These are phyloP conservation scores for Apiospora aurea DNA, from an alignment of 2,329 filamentous ascomycete species.

Conservation along the genomic window DNA sequence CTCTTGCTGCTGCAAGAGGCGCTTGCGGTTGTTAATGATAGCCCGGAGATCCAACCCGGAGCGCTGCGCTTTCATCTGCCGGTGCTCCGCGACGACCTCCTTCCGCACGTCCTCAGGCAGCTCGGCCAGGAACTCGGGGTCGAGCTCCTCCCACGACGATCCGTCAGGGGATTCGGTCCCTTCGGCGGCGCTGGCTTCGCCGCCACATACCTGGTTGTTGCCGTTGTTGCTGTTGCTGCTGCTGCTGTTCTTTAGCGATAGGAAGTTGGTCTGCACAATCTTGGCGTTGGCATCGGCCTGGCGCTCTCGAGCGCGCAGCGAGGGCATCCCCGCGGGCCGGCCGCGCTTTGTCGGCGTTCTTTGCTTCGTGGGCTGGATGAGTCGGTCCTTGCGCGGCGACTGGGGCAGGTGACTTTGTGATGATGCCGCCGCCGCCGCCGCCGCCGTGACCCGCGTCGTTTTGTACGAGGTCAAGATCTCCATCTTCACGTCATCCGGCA, in stretches of 20 bases:
- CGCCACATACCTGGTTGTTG: slow-evolving; percentile 24
- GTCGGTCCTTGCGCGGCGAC: slow-evolving; percentile 64
- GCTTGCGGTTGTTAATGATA: slow-evolving; percentile 34
- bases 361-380: slow-evolving; percentile 58
- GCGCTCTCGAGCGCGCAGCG: slow-evolving; percentile 50
- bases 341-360: slow-evolving; percentile 72
- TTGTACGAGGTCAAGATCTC: slow-evolving; percentile 81
- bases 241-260: slow-evolving; percentile 45
- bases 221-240: too few species aligned
- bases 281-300: slow-evolving; percentile 63
- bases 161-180: slow-evolving; percentile 40
- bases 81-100: slow-evolving; percentile 81
- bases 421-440: slow-evolving; percentile 30
- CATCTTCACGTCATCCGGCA: slow-evolving; percentile 85
- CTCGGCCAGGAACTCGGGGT: slow-evolving; percentile 79
- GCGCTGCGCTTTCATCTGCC: slow-evolving; percentile 65
- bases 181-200: slow-evolving; percentile 34
- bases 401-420: slow-evolving; percentile 46
- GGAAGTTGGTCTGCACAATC: slow-evolving; percentile 78
- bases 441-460: slow-evolving; percentile 30
- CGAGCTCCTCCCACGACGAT: slow-evolving; percentile 55
- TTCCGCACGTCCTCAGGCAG: slow-evolving; percentile 80
- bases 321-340: slow-evolving; percentile 45
- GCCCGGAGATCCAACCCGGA: slow-evolving; percentile 55
- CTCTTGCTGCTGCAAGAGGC: slow-evolving; percentile 23